Evolutionary conservation across 1,284 basidiomycete genomes (phyloP).

Genomic region (Fomitopsis betulina): DNA sequence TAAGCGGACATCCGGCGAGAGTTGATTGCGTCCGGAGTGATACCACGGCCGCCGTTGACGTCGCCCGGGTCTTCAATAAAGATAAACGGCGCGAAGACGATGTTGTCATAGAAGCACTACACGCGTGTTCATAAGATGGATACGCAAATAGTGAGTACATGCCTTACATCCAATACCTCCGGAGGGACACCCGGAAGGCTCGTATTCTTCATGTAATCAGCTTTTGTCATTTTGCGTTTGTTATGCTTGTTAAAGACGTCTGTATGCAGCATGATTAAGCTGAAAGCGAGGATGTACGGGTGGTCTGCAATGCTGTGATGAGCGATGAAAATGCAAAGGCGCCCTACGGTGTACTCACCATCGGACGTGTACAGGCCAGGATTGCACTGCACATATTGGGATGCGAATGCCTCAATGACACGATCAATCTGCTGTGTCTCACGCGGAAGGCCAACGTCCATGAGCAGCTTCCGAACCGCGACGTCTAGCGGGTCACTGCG

Average conservation of each 20-base stretch:
- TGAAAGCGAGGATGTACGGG: slow-evolving; percentile 96
- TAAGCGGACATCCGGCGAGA: slow-evolving; percentile 39
- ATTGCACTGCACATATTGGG: slow-evolving; percentile 83
- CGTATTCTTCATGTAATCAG: slow-evolving; percentile 91
- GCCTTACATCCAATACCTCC: slow-evolving; percentile 79
- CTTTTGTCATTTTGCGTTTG: slow-evolving; percentile 95
- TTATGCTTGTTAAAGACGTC: slow-evolving; percentile 98
- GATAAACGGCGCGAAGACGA: slow-evolving; percentile 91
- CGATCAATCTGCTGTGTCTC: slow-evolving; percentile 99
- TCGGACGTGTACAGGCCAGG: slow-evolving; percentile 74
- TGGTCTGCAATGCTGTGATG: slow-evolving; percentile 56
- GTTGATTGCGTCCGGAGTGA: slow-evolving; percentile 39
- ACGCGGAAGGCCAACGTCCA: slow-evolving; percentile 87
- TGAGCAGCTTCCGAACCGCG: slow-evolving; percentile 85
- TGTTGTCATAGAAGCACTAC: slow-evolving; percentile 96
- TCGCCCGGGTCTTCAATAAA: slow-evolving; percentile 90
- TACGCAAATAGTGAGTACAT: not conserved
- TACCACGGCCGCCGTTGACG: slow-evolving; percentile 50
- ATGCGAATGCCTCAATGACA: slow-evolving; percentile 93
- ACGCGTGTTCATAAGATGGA: not conserved
- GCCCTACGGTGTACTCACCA: slow-evolving; percentile 39
- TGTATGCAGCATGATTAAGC: slow-evolving; percentile 98
- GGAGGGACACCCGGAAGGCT: slow-evolving; percentile 80
- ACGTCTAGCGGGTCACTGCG: slow-evolving; percentile 84
- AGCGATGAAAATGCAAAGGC: not conserved